These are phyloP conservation scores for Poa annua DNA, from an alignment of 176 grass and related monocot genomes.

Conservation along the genomic window DNA sequence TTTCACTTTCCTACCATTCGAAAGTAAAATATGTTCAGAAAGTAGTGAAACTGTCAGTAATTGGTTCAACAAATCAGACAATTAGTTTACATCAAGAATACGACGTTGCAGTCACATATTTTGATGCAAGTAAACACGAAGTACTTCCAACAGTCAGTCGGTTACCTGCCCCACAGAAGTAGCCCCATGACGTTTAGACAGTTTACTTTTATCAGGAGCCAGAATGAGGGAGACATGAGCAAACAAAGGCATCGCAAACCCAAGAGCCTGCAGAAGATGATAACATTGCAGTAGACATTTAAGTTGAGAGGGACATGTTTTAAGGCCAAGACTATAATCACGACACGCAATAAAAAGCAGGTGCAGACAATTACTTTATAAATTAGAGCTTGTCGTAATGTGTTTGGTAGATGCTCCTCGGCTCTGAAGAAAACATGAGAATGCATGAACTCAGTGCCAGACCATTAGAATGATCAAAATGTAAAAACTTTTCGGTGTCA, in stretches of 20 bases:
- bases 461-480: constrained; percentile 31
- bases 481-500: constrained; percentile 30
- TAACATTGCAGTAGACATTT: neutral
- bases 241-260: constrained; percentile 96
- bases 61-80: neutral
- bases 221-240: constrained; percentile 98
- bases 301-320: constrained; percentile 8
- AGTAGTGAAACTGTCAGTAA: neutral
- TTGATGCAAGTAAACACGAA: constrained; percentile 1
- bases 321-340: neutral
- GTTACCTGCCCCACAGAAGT: constrained; percentile 95
- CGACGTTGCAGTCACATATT: constrained; percentile 1
- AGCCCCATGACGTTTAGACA: constrained; percentile 97
- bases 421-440: constrained; percentile 56
- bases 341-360: constrained; percentile 18
- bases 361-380: constrained; percentile 68
- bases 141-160: constrained; percentile 17
- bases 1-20: neutral
- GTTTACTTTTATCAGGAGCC: constrained; percentile 98
- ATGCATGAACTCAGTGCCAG: neutral
- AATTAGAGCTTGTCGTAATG: constrained; percentile 91
- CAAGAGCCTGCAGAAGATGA: constrained; percentile 67
- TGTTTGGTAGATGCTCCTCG: constrained; percentile 99
- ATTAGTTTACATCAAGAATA: neutral
- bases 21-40: neutral